Evolutionary conservation across 1,284 basidiomycete genomes (phyloP).

Genomic region (Rhodotorula glutinis): DNA sequence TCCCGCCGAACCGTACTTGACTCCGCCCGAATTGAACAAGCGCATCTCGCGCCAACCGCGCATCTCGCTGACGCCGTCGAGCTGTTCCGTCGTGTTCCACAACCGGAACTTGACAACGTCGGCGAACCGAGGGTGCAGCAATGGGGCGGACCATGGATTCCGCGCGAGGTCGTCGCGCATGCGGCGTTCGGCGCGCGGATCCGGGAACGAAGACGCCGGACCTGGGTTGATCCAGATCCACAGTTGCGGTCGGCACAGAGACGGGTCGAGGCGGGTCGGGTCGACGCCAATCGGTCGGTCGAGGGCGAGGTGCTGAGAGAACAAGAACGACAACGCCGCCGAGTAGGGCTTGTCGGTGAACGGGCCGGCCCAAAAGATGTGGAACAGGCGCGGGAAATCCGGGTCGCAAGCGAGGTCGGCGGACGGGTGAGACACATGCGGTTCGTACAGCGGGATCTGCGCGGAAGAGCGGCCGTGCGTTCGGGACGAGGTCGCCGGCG

Average conservation of each 20-base stretch:
- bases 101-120: constrained; percentile 78
- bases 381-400: constrained; percentile 68
- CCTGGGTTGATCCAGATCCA: constrained; percentile 85
- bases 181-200: constrained; percentile 64
- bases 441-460: constrained; percentile 38
- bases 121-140: constrained; percentile 73
- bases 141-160: constrained; percentile 80
- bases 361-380: constrained; percentile 81
- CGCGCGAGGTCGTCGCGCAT: constrained; percentile 64
- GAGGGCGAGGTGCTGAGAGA: constrained; percentile 74
- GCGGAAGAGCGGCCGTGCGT: constrained; percentile 12
- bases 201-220: constrained; percentile 64
- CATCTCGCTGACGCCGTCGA: constrained; percentile 74
- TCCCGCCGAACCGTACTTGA: constrained; percentile 52
- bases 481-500: constrained; percentile 7
- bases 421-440: constrained; percentile 46
- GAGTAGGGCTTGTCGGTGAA: constrained; percentile 82
- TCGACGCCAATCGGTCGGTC: constrained; percentile 45
- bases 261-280: constrained; percentile 36
- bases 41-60: constrained; percentile 70
- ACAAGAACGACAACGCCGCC: constrained; percentile 72
- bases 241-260: constrained; percentile 67
- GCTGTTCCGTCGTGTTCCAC: constrained; percentile 85
- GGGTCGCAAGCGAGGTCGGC: constrained; percentile 60
- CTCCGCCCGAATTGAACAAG: constrained; percentile 71